phyloP scores from a whole-genome alignment of 306 rosid species.

The Astragalus membranaceus region DNA sequence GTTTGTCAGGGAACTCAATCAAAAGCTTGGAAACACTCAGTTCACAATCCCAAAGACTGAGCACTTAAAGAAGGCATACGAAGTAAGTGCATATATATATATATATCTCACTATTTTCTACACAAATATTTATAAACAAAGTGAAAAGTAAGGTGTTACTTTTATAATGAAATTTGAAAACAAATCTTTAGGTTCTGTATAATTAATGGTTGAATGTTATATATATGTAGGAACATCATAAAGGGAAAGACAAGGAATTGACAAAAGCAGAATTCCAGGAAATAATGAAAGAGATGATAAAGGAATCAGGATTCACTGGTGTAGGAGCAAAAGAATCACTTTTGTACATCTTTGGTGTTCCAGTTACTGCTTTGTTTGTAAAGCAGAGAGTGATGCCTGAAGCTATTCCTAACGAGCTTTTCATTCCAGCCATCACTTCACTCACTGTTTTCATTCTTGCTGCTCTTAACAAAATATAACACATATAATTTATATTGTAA shows the following conservation, averaged over 20 bases:
- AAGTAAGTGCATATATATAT: constrained; percentile 7
- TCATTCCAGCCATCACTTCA: constrained; percentile 62
- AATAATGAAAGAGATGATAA: constrained; percentile 23
- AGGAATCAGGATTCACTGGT: constrained; percentile 31
- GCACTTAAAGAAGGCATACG: not conserved
- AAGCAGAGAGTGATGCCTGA: constrained; percentile 41
- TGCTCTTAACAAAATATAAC: constrained; percentile 50
- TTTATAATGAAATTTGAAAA: too few relatives aligned
- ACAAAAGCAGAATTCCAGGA: constrained; percentile 26
- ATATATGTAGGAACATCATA: constrained; percentile 18
- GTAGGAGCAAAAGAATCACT: constrained; percentile 40
- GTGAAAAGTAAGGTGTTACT: too few relatives aligned
- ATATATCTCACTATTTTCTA: not conserved
- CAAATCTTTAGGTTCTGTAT: not conserved
- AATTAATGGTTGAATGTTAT: not conserved
- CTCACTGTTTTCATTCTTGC: constrained; percentile 49
- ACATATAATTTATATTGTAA: not conserved
- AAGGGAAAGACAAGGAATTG: not conserved
- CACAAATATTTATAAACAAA: too few relatives aligned
- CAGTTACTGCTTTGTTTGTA: constrained; percentile 33
- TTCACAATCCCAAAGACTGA: constrained; percentile 7
- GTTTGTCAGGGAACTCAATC: constrained; percentile 45
- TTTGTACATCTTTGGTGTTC: constrained; percentile 55
- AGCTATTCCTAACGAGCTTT: constrained; percentile 28
- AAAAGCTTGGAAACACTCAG: constrained; percentile 36